Percentiles rank a stretch among this genome's conserved stretches.
Conservation (phyloP, 257 asterid genomes). For the Agastache rugosa region DNA sequence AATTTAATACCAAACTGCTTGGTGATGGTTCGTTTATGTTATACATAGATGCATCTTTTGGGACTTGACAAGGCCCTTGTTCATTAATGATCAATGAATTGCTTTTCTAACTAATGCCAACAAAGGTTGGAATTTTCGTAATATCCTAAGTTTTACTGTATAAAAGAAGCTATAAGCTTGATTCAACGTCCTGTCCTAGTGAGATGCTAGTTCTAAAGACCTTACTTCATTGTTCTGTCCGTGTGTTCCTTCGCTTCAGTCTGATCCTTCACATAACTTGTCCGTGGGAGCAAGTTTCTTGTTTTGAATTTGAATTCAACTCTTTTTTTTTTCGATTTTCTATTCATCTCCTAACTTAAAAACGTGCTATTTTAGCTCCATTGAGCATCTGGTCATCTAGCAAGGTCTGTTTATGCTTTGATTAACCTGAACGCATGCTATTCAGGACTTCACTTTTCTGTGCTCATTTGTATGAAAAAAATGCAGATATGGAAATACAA, state of each 20-base stretch:
- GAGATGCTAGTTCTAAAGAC: conserved; percentile 10
- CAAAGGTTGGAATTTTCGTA: background rate
- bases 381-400: conserved; percentile 14
- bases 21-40: background rate
- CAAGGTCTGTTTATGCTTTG: background rate
- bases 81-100: background rate
- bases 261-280: conserved; percentile 18
- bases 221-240: conserved; percentile 12
- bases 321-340: background rate
- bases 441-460: conserved; percentile 10
- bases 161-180: conserved; percentile 1
- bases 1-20: background rate
- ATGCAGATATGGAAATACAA: conserved; percentile 74
- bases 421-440: background rate
- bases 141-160: conserved; percentile 8
- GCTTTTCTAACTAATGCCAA: background rate
- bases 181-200: background rate
- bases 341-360: conserved; percentile 2
- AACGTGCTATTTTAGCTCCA: background rate
- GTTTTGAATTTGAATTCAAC: background rate
- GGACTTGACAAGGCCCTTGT: background rate
- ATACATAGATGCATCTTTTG: conserved; percentile 3
- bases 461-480: conserved; percentile 19
- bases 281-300: background rate
- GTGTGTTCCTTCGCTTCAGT: conserved; percentile 17